Conservation (phyloP, 768 basidiomycete genomes). For the Suillus americanus region DNA sequence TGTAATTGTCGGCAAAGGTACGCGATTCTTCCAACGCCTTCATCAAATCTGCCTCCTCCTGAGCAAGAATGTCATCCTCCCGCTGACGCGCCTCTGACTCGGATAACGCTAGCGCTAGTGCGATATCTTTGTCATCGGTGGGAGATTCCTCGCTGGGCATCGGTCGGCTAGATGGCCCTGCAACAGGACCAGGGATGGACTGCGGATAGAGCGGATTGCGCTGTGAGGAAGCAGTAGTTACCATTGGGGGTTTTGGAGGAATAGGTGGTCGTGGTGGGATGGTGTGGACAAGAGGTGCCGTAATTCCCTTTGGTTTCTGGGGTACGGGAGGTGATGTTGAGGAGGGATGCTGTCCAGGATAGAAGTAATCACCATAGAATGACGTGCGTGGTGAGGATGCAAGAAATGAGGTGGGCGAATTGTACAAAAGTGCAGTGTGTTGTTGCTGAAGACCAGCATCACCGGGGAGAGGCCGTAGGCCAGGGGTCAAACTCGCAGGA, state of each 20-base stretch:
- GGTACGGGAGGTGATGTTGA: conserved; percentile 30
- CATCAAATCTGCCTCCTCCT: conserved; percentile 67
- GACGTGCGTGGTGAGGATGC: conserved; percentile 13
- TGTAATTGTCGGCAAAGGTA: conserved; percentile 17
- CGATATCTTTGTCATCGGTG: conserved; percentile 44
- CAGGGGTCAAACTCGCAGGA: conserved; percentile 26
- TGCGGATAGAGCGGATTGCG: conserved; percentile 35
- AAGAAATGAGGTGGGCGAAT: conserved; percentile 4
- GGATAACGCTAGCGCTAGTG: conserved; percentile 47
- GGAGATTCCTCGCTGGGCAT: conserved; percentile 15
- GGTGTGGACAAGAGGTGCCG: conserved; percentile 6
- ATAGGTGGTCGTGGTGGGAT: conserved; percentile 35
- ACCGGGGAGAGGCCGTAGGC: conserved; percentile 13
- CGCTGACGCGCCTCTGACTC: conserved; percentile 36
- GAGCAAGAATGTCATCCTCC: conserved; percentile 24
- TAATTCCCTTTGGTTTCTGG: conserved; percentile 26
- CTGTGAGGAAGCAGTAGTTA: conserved; percentile 13
- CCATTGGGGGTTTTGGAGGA: conserved; percentile 38
- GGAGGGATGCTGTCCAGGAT: conserved; percentile 12
- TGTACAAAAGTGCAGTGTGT: conserved; percentile 10
- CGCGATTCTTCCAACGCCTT: conserved; percentile 60
- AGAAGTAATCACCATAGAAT: conserved; percentile 31
- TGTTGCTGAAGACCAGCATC: conserved; percentile 15
- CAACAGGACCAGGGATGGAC: conserved; percentile 24
- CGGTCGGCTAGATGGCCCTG: conserved; percentile 10